Conservation (phyloP, 1,139 yeast species). For the Pichia inconspicua region DNA sequence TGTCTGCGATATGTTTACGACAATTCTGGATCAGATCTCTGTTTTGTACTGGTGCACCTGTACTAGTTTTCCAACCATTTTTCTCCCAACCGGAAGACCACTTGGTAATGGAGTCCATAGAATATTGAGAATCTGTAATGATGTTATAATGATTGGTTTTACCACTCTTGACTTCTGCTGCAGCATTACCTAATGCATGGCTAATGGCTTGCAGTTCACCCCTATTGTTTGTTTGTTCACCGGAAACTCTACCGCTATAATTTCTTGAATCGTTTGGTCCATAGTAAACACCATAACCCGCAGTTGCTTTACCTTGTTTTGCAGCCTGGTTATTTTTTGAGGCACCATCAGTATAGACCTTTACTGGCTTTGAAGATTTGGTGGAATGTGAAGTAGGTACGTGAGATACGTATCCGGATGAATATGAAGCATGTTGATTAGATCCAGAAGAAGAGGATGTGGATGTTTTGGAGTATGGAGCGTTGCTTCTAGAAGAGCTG, state of each 20-base stretch:
- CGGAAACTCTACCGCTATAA: conserved; percentile 36
- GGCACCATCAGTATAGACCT: conserved; percentile 68
- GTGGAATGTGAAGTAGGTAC: not conserved
- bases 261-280: conserved; percentile 44
- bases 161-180: conserved; percentile 15
- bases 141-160: conserved; percentile 13
- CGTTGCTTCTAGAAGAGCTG: not conserved
- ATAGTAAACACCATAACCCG: conserved; percentile 73
- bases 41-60: conserved; percentile 43
- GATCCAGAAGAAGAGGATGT: not conserved
- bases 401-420: not conserved
- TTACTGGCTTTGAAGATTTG: not conserved
- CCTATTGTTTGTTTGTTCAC: conserved; percentile 64
- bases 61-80: conserved; percentile 44
- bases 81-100: conserved; percentile 50
- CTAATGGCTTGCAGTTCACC: conserved; percentile 69
- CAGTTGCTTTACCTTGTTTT: conserved; percentile 23
- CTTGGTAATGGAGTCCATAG: conserved; percentile 38
- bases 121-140: conserved; percentile 51
- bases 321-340: conserved; percentile 29
- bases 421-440: not conserved
- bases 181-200: conserved; percentile 42
- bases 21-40: conserved; percentile 39
- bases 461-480: not conserved
- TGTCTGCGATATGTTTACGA: conserved; percentile 18